Evolutionary conservation across 371 early-diverging fungal genomes (phyloP), one percentile per base, ranked within the genome.

Genomic region (Thermomucor indicae-seudaticae): DNA sequence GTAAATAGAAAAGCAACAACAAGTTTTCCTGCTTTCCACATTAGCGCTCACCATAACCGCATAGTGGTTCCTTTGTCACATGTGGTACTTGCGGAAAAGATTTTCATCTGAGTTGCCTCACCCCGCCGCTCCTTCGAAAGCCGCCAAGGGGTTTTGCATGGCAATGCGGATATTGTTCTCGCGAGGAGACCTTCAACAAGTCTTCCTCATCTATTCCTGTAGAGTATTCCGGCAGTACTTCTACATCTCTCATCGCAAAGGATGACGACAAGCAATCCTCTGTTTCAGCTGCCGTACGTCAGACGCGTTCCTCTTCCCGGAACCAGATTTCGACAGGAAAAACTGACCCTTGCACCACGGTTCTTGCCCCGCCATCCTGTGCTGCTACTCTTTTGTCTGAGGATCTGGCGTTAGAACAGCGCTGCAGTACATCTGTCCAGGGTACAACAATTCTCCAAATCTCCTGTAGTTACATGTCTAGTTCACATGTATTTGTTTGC

Each of bases 81-180:
- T 89, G 90, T 52, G 78, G 85, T 14, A 69, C 75, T 17, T 89
- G 90, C 58, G 82, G 84, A 31, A 79, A 83, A 35, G 74, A 80
- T 49, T 88, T 79, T 48, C 91, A 90, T 55, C 83, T 90, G 85
- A 49, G 75, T 25, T 90, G 91, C 45, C 58, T 88, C 38, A 85
- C 85, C 49, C 91, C 91, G 12, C 91, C 91, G 22, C 58, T 89
- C 16, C 43, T 67, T 2, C 78, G 79, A 35, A 88, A 86, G 56
- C 90, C 90, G 0, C 76, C 84, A 23, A 90, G 89, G 53, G 90
- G 90, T 0, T 90, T 88, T 53, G 89, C 82, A 19, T 90, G 90
- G 83, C 87, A 88, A 60, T 90, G 91, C 38, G 87, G 85, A 2
- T 70, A 76, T 4, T 90, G 91, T 67, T 85, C 29, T 49, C 63